phyloP scores from a whole-genome alignment of 2,329 filamentous ascomycete genomes.

The Paecilomyces sp. region DNA sequence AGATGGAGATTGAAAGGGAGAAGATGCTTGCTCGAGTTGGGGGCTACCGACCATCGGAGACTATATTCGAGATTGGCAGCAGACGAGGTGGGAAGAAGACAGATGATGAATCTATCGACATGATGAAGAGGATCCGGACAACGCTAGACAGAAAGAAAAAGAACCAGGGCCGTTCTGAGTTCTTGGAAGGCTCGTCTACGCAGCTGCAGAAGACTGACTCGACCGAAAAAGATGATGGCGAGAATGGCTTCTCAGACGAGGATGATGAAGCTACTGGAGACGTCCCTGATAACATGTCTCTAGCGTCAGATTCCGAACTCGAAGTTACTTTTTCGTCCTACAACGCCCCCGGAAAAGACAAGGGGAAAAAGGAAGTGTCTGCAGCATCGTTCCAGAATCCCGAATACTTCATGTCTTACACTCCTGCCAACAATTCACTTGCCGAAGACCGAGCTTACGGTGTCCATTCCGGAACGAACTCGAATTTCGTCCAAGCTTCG shows the following conservation, averaged over 20 bases:
- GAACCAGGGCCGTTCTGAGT: constrained; percentile 18
- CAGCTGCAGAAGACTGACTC: constrained; percentile 11
- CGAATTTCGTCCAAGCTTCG: constrained; percentile 83
- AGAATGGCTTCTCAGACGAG: constrained; percentile 29
- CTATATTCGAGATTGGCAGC: constrained; percentile 90
- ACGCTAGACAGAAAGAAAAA: constrained; percentile 38
- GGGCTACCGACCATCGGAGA: constrained; percentile 82
- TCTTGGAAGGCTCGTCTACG: constrained; percentile 10
- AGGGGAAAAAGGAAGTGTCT: constrained; percentile 46
- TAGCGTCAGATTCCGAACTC: constrained; percentile 56
- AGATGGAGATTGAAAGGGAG: constrained; percentile 64
- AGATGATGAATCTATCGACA: constrained; percentile 58
- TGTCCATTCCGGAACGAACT: constrained; percentile 70
- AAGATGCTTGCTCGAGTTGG: constrained; percentile 85
- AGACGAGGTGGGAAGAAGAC: constrained; percentile 64
- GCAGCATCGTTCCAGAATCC: constrained; percentile 64
- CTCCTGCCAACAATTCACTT: constrained; percentile 68
- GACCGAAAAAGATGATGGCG: constrained; percentile 30
- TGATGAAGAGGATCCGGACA: constrained; percentile 37
- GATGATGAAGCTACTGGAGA: constrained; percentile 33
- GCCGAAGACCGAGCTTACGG: constrained; percentile 91
- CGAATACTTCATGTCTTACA: constrained; percentile 96
- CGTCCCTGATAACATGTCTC: constrained; percentile 45
- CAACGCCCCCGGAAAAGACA: constrained; percentile 37
- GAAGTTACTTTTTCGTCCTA: constrained; percentile 65